These are phyloP conservation scores for Ajuga chamaepitys DNA, from an alignment of 257 asterid genomes.

Conservation along the genomic window DNA sequence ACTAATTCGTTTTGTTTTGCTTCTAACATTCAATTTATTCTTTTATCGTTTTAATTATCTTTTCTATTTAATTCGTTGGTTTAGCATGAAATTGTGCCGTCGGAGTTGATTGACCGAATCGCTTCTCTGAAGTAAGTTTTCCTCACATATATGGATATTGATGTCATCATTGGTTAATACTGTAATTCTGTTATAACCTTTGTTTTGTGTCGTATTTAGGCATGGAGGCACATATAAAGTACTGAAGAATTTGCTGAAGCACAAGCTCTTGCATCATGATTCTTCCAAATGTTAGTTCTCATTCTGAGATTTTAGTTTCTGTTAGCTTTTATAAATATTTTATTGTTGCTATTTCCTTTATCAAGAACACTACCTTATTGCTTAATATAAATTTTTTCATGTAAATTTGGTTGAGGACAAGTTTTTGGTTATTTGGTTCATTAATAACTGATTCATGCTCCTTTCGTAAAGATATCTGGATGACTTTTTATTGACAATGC, in stretches of 20 bases:
- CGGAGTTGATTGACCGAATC: slow-evolving; percentile 66
- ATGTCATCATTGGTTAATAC: not conserved
- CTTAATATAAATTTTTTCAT: not conserved
- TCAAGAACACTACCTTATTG: not conserved
- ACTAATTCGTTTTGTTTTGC: not conserved
- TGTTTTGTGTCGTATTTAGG: slow-evolving; percentile 26
- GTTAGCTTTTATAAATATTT: not conserved
- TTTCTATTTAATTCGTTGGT: not conserved
- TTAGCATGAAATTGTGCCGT: slow-evolving; percentile 92
- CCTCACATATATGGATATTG: not conserved
- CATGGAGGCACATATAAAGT: slow-evolving; percentile 98
- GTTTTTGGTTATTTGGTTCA: not conserved
- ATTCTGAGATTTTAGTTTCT: not conserved
- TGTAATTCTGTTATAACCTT: not conserved
- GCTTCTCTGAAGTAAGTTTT: slow-evolving; percentile 69
- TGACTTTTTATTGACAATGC: not conserved
- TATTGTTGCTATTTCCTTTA: not conserved
- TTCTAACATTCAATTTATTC: not conserved
- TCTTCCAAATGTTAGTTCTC: slow-evolving; percentile 76
- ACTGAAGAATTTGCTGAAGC: slow-evolving; percentile 88
- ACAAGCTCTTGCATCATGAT: slow-evolving; percentile 94
- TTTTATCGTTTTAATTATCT: not conserved
- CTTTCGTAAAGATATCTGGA: not conserved
- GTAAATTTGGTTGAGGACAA: not conserved
- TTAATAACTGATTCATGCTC: not conserved